Base-by-base conservation (phyloP, 2,329 filamentous ascomycete genomes). In the Penicillium sp. region DNA sequence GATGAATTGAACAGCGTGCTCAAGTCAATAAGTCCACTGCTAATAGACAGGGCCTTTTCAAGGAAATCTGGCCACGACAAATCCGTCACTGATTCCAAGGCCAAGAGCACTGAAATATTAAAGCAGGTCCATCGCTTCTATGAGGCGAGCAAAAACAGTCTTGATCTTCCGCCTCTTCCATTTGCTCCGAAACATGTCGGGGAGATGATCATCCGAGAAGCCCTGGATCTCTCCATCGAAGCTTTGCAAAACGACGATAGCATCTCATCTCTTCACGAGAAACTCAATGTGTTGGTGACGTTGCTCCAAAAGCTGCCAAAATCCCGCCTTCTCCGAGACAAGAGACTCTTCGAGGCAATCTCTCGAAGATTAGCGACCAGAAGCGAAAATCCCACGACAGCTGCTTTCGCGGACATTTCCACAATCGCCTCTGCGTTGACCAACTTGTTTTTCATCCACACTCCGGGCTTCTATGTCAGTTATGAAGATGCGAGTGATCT, bases 121-220 rank as follows among this genome's bases (percentile, higher is more conserved):
- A 81, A 81, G 54, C 82, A 73, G 52, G 84, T 90, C 45, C 80
- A 78, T 60, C 73, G 75, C 8, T 91, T 91, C 63, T 91, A 91
- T 67, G 77, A 85, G 27, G 78, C 83, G 53, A 86, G 88, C 53
- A 87, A 89, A 67, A 86, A 85, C 34, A 90, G 84, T 58, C 73
- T 89, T 17, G 87, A 90, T 52, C 79, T 81, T 29, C 78, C 79
- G 7, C 69, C 79, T 4, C 75, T 83, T 3, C 88, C 88, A 3
- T 87, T 89, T 58, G 70, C 76, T 8, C 70, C 81, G 5, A 73
- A 74, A 15, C 75, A 80, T 18, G 70, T 85, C 20, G 84, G 83
- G n/a, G 81, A 85, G 58, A 74, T 88, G 37, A 79, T 91, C 7
- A 71, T 90, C 24, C 78, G 82, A 46, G 85, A 87, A 66, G 80